Evolutionary conservation across 2,329 filamentous ascomycete genomes (phyloP).

Genomic region (Aureobasidium zeae): DNA sequence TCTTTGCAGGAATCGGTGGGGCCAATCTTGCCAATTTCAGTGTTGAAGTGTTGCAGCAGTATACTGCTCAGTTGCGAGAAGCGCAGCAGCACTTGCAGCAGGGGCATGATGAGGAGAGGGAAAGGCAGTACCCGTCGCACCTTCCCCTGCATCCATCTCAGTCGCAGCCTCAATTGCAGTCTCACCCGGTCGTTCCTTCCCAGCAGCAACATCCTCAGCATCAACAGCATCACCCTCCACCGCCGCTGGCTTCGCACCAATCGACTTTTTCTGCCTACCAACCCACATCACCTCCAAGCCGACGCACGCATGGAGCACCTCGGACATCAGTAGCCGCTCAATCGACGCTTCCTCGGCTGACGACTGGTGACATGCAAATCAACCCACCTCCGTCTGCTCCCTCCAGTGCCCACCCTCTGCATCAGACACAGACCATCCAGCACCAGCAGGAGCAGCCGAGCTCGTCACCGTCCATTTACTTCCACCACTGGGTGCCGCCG

Average conservation of each 20-base stretch:
- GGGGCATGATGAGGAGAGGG: conserved; percentile 35
- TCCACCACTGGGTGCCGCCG: conserved; percentile 88
- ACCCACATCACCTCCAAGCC: conserved; percentile 23
- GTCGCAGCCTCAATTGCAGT: conserved; percentile 20
- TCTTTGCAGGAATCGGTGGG: conserved; percentile 45
- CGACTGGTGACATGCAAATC: conserved; percentile 44
- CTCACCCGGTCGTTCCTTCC: conserved; percentile 1
- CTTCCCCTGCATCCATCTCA: too few relatives aligned
- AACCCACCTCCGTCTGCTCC: conserved; percentile 37
- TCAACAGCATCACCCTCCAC: too few relatives aligned
- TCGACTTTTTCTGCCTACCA: conserved; percentile 34
- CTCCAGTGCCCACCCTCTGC: conserved; percentile 33
- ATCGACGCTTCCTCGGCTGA: conserved; percentile 41
- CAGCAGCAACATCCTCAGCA: too few relatives aligned
- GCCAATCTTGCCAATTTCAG: conserved; percentile 40
- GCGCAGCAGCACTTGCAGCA: conserved; percentile 36
- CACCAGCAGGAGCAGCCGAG: conserved; percentile 55
- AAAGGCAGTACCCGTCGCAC: conserved; percentile 25
- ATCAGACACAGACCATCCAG: conserved; percentile 42
- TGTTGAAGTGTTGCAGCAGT: conserved; percentile 44
- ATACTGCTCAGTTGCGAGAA: conserved; percentile 37
- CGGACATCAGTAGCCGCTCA: conserved; percentile 36
- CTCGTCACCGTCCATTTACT: conserved; percentile 70
- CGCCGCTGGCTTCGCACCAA: conserved; percentile 25
- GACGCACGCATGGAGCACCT: conserved; percentile 24